A percentile compares a stretch with the other conserved stretches of the same genome.
Conservation (phyloP, 495 filamentous ascomycete species). For the Terfezia boudieri region DNA sequence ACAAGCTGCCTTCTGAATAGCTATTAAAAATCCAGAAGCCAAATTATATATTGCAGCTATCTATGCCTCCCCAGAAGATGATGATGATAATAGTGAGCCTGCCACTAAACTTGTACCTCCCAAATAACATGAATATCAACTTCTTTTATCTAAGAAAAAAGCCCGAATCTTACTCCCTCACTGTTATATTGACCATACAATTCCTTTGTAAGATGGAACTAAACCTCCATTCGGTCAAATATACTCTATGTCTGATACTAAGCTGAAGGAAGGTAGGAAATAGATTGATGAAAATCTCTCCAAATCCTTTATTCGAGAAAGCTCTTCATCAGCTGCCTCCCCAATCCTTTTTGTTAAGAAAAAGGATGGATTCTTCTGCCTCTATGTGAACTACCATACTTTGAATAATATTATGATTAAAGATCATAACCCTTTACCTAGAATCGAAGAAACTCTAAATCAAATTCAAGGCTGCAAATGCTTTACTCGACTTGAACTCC, state of each 20-base stretch:
- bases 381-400: slow-evolving; percentile 5
- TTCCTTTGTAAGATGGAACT: not conserved
- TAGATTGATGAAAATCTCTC: slow-evolving; percentile 2
- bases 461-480: slow-evolving; percentile 7
- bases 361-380: not conserved
- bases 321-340: not conserved
- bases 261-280: slow-evolving; percentile 3
- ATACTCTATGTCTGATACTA: not conserved
- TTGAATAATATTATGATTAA: slow-evolving; percentile 10
- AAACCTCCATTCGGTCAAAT: not conserved
- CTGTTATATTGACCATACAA: not conserved
- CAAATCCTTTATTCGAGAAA: not conserved
- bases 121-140: not conserved
- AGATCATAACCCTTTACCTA: slow-evolving; percentile 4
- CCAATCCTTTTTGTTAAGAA: slow-evolving; percentile 2
- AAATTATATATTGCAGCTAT: too few relatives aligned
- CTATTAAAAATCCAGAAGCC: too few relatives aligned
- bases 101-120: not conserved
- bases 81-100: too few relatives aligned
- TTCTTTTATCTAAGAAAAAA: not conserved
- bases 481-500: slow-evolving; percentile 8
- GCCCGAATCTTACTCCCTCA: not conserved
- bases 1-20: too few relatives aligned
- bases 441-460: slow-evolving; percentile 2
- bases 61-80: too few relatives aligned